phyloP scores from a whole-genome alignment of 2,329 filamentous ascomycete species.

The Amylocarpus encephaloides region DNA sequence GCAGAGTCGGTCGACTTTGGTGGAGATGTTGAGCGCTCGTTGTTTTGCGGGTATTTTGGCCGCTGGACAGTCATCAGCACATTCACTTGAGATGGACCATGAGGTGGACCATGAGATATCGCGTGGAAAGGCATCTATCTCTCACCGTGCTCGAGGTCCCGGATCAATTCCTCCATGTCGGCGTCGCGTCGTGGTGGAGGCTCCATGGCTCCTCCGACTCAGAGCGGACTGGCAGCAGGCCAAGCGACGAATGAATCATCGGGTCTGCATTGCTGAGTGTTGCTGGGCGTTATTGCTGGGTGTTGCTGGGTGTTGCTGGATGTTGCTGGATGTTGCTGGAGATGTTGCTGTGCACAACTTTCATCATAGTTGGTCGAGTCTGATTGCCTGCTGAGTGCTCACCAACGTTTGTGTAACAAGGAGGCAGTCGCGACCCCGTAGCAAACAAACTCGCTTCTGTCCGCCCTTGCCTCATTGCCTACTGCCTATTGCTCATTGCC shows the following conservation, averaged over 20 bases:
- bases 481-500: not conserved
- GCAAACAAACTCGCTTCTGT: conserved; percentile 5
- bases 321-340: too few relatives aligned
- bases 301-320: too few relatives aligned
- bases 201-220: conserved; percentile 15
- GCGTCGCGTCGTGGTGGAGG: conserved; percentile 5
- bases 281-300: too few relatives aligned
- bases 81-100: not conserved
- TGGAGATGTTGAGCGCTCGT: conserved; percentile 55
- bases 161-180: conserved; percentile 19
- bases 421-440: not conserved
- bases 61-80: conserved; percentile 35
- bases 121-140: conserved; percentile 20
- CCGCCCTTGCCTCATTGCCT: not conserved
- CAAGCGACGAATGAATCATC: not conserved
- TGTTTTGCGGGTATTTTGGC: conserved; percentile 59
- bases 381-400: conserved; percentile 6
- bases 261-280: not conserved
- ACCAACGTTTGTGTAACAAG: conserved; percentile 7
- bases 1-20: conserved; percentile 56
- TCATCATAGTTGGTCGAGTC: not conserved
- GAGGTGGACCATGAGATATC: conserved; percentile 3
- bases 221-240: too few relatives aligned
- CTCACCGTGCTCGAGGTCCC: conserved; percentile 25
- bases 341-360: not conserved